A percentile compares a stretch with the other conserved stretches of the same genome.
These are phyloP conservation scores for Sutorius australiensis DNA, from an alignment of 768 basidiomycete species.

Conservation along the genomic window DNA sequence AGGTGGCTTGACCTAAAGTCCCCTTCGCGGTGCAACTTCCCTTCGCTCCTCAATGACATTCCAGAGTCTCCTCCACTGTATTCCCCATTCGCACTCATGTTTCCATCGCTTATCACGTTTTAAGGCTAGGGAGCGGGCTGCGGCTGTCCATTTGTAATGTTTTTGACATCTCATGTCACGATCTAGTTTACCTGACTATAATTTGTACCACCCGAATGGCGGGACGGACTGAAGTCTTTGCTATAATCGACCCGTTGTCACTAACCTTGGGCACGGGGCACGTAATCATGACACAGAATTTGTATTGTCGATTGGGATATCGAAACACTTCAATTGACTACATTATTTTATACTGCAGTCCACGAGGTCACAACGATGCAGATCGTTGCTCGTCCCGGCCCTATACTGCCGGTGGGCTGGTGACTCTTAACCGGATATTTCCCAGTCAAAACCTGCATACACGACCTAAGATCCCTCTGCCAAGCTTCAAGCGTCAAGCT, in stretches of 20 bases:
- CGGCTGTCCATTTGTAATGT: background rate
- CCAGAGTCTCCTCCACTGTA: constrained; percentile 11
- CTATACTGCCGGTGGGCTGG: too few relatives aligned
- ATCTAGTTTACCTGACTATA: background rate
- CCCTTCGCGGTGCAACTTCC: constrained; percentile 4
- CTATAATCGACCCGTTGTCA: background rate
- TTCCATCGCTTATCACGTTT: constrained; percentile 19
- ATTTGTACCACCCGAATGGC: background rate
- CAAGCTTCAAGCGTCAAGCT: too few relatives aligned
- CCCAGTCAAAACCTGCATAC: too few relatives aligned
- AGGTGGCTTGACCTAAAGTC: constrained; percentile 5
- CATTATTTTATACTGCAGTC: too few relatives aligned
- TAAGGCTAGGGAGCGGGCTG: background rate
- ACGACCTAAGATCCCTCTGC: too few relatives aligned
- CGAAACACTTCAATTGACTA: too few relatives aligned
- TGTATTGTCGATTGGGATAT: too few relatives aligned
- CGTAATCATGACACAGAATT: too few relatives aligned
- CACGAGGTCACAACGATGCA: too few relatives aligned
- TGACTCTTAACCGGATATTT: too few relatives aligned
- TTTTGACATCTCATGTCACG: background rate
- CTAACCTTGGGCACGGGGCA: too few relatives aligned
- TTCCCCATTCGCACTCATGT: constrained; percentile 12
- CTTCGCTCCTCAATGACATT: constrained; percentile 3
- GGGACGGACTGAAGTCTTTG: background rate
- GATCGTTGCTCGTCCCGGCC: too few relatives aligned